Conservation (phyloP, 2,329 filamentous ascomycete genomes). For the Arthrobotrys megalospora region DNA sequence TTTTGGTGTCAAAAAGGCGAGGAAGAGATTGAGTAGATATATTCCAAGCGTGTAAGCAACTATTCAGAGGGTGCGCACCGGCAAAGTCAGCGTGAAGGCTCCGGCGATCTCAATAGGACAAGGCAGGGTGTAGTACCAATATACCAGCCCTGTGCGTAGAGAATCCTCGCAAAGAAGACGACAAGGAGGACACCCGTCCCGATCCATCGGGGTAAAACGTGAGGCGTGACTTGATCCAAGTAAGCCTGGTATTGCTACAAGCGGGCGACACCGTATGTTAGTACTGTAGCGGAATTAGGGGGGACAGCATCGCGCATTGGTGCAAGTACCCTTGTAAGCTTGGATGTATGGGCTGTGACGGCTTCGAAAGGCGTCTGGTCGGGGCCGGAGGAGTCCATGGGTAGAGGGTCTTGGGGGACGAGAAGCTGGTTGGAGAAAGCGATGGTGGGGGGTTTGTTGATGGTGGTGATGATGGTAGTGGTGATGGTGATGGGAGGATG, state of each 20-base stretch:
- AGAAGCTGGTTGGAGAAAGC: slow-evolving; percentile 11
- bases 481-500: neutral
- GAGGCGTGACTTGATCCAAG: slow-evolving; percentile 93
- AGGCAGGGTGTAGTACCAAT: slow-evolving; percentile 77
- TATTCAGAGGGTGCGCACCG: slow-evolving; percentile 66
- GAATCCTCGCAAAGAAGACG: slow-evolving; percentile 89
- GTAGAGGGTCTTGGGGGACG: neutral
- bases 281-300: slow-evolving; percentile 5
- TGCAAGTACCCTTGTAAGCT: slow-evolving; percentile 77
- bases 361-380: slow-evolving; percentile 93
- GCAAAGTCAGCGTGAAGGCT: slow-evolving; percentile 33
- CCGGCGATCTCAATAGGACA: neutral
- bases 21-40: slow-evolving; percentile 98
- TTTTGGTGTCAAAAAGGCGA: slow-evolving; percentile 97
- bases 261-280: slow-evolving; percentile 45
- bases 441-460: neutral
- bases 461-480: neutral
- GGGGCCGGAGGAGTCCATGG: slow-evolving; percentile 79
- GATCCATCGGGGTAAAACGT: slow-evolving; percentile 89
- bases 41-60: slow-evolving; percentile 98
- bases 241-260: slow-evolving; percentile 90
- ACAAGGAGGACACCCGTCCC: slow-evolving; percentile 82
- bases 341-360: slow-evolving; percentile 86
- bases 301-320: neutral
- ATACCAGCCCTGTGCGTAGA: slow-evolving; percentile 97